Evolutionary conservation across 2,329 filamentous ascomycete genomes (phyloP), one percentile per base, ranked within the genome.

Genomic region (Penicillium sp.): DNA sequence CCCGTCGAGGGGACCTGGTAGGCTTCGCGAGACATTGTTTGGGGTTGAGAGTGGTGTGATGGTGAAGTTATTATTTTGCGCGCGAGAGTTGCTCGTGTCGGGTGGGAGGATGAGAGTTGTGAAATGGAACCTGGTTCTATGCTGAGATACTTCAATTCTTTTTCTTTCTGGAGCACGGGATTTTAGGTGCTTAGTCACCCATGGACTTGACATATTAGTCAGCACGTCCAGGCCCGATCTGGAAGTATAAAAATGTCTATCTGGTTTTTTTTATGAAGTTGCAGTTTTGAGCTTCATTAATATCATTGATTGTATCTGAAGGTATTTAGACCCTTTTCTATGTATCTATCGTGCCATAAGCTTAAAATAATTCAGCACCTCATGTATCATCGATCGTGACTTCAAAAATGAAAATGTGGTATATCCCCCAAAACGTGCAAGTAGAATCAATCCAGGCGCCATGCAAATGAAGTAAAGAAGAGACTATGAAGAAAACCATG

Each of bases 1-100:
- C 76, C 73, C 65, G 80, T 77, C 54, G 84, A 82, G 50, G 89
- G 88, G 58, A 90, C 84, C 69, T 89, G 86, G 78, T 92, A 93
- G 61, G 85, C 82, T 82, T 92, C 89, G 77, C 88, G 88, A 56
- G 86, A 87, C 84, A 88, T 83, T 43, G 41, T 68, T 50, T 50
- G 8, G 42, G 44, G 45, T 36, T 17, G 16, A 36, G 50, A 30
- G 16, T 19, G 17, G 17, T 14, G 33, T 19, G 5, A 10, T 12
- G 17, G 19, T 31, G 11, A 11, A 5, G 3, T 37, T n/a, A 3
- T 25, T 28, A 5, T 19, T 26, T 35, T 30, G 50, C 19, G 52
- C 16, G 28, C 2, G 41, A 37, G 31, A 37, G n/a, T 14, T 35
- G 22, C 12, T 14, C 10, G 26, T 35, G 42, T 19, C 9, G 12